Base-by-base conservation (phyloP, 352 stramenopile species). In the Phytopythium helicoides region DNA sequence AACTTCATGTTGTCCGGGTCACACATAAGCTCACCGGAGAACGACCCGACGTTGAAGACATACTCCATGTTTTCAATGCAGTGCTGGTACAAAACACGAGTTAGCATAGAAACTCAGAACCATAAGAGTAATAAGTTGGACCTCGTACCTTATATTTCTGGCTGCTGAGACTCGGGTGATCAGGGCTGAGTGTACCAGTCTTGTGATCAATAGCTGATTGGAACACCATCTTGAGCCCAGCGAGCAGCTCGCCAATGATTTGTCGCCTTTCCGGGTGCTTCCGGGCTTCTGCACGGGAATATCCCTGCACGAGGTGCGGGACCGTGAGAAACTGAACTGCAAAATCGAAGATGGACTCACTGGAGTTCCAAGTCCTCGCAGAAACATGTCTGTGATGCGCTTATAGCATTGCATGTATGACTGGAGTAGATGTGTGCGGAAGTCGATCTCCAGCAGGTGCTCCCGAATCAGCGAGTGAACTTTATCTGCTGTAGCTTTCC, bases 311-410 rank as follows among this genome's bases (percentile, higher is more conserved):
- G 25, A 95, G 67, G 49, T 87, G 79, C 15, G 86, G 84, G 1
- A 93, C 83, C 0, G 86, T 95, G 23, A 95, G 60, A 28, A 95
- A 89, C 52, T 95, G 86, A 22, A 91, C 85, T 6, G 83, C 86
- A 54, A 95, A 95, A 58, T 95, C 86, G 54, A 95, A 94, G 57
- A 95, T 91, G 1, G 79, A 90, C 49, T 95, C 86, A 51, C 71
- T 89, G 14, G 81, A 87, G 26, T 91, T 6, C 81, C 86, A 6
- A 95, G 66, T 3, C 86, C 86, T 34, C 83, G 81, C 11, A 95
- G 53, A 44, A 90, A 94, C 50, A 86, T 87, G 35, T 58, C 60
- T 1, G 81, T 95, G 71, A 93, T 92, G 8, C 68, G 66, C 2
- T 66, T 46, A 50, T 95, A 95, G 25, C 73, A 89, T 18, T 40